These are phyloP conservation scores for Xerocomellus dryophilus DNA, from an alignment of 768 basidiomycete species.

Conservation along the genomic window DNA sequence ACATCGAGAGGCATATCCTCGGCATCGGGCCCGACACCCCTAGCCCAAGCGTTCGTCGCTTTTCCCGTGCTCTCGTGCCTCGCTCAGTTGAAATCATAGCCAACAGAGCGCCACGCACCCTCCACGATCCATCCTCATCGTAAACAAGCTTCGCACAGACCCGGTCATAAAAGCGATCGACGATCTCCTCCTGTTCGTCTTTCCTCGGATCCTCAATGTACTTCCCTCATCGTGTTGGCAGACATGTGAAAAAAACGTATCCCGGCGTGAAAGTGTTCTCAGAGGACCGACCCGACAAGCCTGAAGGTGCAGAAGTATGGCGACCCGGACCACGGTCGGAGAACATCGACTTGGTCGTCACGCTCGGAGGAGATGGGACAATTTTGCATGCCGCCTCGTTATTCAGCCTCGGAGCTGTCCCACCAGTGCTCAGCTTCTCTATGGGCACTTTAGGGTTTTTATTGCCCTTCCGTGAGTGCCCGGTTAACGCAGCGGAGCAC, in stretches of 20 bases:
- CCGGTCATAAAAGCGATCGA: slow-evolving; percentile 76
- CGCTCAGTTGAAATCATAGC: slow-evolving; percentile 30
- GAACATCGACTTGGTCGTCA: slow-evolving; percentile 82
- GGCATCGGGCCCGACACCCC: slow-evolving; percentile 3
- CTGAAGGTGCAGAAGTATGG: slow-evolving; percentile 65
- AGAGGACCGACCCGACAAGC: slow-evolving; percentile 65
- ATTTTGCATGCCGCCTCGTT: slow-evolving; percentile 91
- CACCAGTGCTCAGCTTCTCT: slow-evolving; percentile 68
- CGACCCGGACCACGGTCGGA: slow-evolving; percentile 49
- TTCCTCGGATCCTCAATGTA: not conserved
- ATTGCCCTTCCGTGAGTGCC: slow-evolving; percentile 81
- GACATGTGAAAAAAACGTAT: slow-evolving; percentile 56
- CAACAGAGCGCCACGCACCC: slow-evolving; percentile 29
- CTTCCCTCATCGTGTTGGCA: slow-evolving; percentile 23
- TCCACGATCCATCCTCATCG: slow-evolving; percentile 66
- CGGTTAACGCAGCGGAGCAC: not conserved
- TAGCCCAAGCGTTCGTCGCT: slow-evolving; percentile 21
- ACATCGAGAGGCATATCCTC: slow-evolving; percentile 14
- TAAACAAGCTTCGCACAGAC: slow-evolving; percentile 77
- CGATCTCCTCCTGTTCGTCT: slow-evolving; percentile 62
- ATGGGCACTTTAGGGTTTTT: slow-evolving; percentile 90
- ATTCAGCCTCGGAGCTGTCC: slow-evolving; percentile 87
- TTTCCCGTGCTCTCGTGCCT: slow-evolving; percentile 4
- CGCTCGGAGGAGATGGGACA: slow-evolving; percentile 92
- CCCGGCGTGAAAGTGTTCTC: slow-evolving; percentile 63